Percentiles rank a stretch among this genome's conserved stretches.
Conservation (phyloP, 2,329 filamentous ascomycete genomes). For the Neopestalotiopsis sp. region DNA sequence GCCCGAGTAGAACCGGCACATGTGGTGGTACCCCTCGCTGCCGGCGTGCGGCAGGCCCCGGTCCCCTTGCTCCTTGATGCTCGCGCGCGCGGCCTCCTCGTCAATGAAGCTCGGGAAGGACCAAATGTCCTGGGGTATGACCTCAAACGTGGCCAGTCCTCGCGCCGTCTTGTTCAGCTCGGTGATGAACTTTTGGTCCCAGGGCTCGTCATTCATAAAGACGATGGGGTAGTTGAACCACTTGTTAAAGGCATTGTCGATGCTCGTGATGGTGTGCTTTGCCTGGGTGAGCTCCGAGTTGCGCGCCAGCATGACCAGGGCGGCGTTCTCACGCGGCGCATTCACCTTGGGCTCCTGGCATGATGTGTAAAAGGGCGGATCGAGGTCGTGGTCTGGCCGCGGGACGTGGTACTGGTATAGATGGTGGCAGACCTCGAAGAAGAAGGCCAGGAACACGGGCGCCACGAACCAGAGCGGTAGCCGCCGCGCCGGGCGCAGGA, state of each 20-base stretch:
- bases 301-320: conserved; percentile 51
- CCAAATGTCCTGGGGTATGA: conserved; percentile 46
- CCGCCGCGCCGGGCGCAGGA: conserved; percentile 37
- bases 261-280: conserved; percentile 42
- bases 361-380: conserved; percentile 43
- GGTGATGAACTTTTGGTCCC: conserved; percentile 43
- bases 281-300: conserved; percentile 47
- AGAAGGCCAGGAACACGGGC: conserved; percentile 33
- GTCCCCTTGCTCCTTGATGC: conserved; percentile 39
- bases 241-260: conserved; percentile 50
- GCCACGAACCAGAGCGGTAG: conserved; percentile 36
- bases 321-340: conserved; percentile 46
- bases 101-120: conserved; percentile 43
- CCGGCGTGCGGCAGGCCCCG: conserved; percentile 43
- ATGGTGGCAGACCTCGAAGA: conserved; percentile 42
- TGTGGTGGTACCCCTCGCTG: conserved; percentile 46
- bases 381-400: conserved; percentile 40
- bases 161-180: conserved; percentile 41
- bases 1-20: conserved; percentile 49
- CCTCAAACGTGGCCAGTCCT: conserved; percentile 46
- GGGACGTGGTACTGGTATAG: conserved; percentile 39
- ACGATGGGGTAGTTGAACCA: conserved; percentile 53
- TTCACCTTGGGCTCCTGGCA: conserved; percentile 44
- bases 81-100: conserved; percentile 34
- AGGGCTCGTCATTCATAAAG: conserved; percentile 52